Percentiles rank a stretch among this genome's conserved stretches.
phyloP scores from a whole-genome alignment of 768 basidiomycete species.

The Boletellus sp. region DNA sequence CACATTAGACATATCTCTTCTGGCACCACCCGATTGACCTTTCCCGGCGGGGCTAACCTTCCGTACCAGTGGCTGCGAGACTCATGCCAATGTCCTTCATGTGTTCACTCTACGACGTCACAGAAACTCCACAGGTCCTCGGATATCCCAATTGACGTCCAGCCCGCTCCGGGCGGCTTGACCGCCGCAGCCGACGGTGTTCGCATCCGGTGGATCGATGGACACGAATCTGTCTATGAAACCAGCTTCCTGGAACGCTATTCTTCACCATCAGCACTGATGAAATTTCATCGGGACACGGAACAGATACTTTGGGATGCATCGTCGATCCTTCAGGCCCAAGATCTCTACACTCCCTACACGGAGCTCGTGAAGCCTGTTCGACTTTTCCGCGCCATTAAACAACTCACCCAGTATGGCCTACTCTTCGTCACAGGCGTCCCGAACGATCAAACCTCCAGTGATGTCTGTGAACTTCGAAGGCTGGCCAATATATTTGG shows the following conservation, averaged over 20 bases:
- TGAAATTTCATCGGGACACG: slow-evolving; percentile 45
- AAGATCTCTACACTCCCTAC: slow-evolving; percentile 57
- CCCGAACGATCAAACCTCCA: slow-evolving; percentile 54
- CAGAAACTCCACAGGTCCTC: slow-evolving; percentile 76
- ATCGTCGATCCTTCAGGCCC: slow-evolving; percentile 32
- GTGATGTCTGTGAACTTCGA: slow-evolving; percentile 63
- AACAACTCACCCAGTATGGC: slow-evolving; percentile 69
- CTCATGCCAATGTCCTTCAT: slow-evolving; percentile 68
- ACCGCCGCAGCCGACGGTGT: slow-evolving; percentile 43
- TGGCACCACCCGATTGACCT: slow-evolving; percentile 4
- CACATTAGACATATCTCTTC: slow-evolving; percentile 7
- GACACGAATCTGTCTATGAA: slow-evolving; percentile 55
- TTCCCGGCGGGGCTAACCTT: slow-evolving; percentile 42
- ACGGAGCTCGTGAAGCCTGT: slow-evolving; percentile 40
- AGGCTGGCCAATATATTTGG: slow-evolving; percentile 67
- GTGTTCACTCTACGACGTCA: slow-evolving; percentile 70
- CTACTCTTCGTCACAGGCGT: slow-evolving; percentile 71
- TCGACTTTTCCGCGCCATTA: slow-evolving; percentile 56
- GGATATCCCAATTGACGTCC: slow-evolving; percentile 53
- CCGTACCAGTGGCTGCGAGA: slow-evolving; percentile 82
- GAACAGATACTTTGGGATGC: slow-evolving; percentile 44
- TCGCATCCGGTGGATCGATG: slow-evolving; percentile 53
- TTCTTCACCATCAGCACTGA: slow-evolving; percentile 34
- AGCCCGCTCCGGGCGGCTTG: slow-evolving; percentile 42
- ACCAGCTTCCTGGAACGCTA: slow-evolving; percentile 48